Base-by-base conservation (phyloP, 2,329 filamentous ascomycete genomes). In the Cytospora schulzeri region DNA sequence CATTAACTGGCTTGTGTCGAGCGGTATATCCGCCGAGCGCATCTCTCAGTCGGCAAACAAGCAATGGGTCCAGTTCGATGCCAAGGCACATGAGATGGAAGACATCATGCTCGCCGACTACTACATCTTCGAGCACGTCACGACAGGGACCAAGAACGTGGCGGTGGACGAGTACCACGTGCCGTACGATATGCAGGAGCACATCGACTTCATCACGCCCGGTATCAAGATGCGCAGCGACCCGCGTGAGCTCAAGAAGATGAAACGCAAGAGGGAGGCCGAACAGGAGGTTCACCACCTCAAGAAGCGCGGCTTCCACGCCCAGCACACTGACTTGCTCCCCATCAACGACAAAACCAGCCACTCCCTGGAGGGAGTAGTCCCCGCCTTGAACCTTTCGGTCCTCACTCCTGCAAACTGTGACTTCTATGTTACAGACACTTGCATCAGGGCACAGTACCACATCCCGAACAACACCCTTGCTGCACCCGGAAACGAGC, bases 121-220 rank as follows among this genome's bases (percentile, higher is more conserved):
- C 65, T 72, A 80, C 67, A 69, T 78, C 48, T 80, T 76, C 69
- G 75, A 80, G 66, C 76, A 81, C 65, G 31, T 65, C 14, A 65
- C 71, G 7, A 76, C 74, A 1, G 77, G 78, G 1, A 73, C 72
- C 38, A 71, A 72, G 58, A 74, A 76, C 50, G 70, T 79, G 41
- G 77, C 76, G 28, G 78, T 76, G 48, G 73, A 76, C 29, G 74
- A 75, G 68, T 84, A 85, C 68, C 80, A 82, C 64, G 71, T 85
- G 6, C 82, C 82, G 4, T 72, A 75, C 22, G 71, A 79, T 38
- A 66, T 85, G 28, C 74, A 76, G 57, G 68, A 75, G 19, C 80
- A 84, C 62, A 75, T 85, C 60, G 83, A 85, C 71, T 85, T 83
- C 70, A n/a, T 85, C 53, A 84, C 79, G 4, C 82, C 83, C 0